Conservation (phyloP, 768 basidiomycete species). For the Phlebiopsis gigantea region DNA sequence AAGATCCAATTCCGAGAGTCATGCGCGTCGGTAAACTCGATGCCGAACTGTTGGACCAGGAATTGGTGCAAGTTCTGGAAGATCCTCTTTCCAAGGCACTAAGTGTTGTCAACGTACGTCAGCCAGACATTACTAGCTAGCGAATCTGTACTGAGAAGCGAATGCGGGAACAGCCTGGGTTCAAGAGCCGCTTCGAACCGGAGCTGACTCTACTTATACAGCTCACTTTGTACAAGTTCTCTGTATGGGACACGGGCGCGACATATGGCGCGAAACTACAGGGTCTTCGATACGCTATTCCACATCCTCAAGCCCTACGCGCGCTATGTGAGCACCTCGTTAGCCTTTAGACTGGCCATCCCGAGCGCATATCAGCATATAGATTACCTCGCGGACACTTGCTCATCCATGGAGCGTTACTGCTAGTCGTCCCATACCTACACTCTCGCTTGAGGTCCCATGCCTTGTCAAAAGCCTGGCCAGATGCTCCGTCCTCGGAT, state of each 20-base stretch:
- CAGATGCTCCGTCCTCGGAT: constrained; percentile 82
- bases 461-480: constrained; percentile 85
- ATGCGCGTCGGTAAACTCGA: constrained; percentile 89
- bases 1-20: constrained; percentile 39
- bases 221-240: constrained; percentile 72
- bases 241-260: constrained; percentile 74
- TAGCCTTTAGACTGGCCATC: background rate
- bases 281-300: constrained; percentile 57
- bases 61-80: constrained; percentile 74
- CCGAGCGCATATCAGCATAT: constrained; percentile 39
- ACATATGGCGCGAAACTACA: constrained; percentile 84
- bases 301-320: constrained; percentile 4
- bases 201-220: constrained; percentile 70
- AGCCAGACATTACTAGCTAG: background rate
- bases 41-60: constrained; percentile 84
- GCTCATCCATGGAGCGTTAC: constrained; percentile 63
- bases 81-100: constrained; percentile 78
- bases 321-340: background rate
- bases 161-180: constrained; percentile 38
- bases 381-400: constrained; percentile 59
- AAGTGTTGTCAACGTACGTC: constrained; percentile 57
- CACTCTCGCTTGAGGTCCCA: constrained; percentile 67
- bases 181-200: constrained; percentile 62
- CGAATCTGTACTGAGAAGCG: background rate
- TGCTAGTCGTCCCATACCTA: constrained; percentile 73